phyloP scores from a whole-genome alignment of 2,329 filamentous ascomycete species.

The Blastomyces gilchristii region DNA sequence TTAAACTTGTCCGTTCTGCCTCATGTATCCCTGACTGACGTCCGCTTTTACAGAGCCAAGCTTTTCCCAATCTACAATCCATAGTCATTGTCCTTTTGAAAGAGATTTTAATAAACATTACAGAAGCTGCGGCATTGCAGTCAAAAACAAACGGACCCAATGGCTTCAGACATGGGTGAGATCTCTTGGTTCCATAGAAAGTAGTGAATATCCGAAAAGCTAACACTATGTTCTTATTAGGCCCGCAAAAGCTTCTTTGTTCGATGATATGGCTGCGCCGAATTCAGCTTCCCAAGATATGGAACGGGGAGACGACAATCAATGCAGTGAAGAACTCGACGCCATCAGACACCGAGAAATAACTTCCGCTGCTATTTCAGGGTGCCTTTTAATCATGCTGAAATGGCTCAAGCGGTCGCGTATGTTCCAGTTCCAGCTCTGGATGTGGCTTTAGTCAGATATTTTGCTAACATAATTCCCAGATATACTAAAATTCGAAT shows the following conservation, averaged over 20 bases:
- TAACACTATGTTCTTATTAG: background rate
- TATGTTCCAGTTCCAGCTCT: slow-evolving; percentile 39
- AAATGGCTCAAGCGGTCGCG: slow-evolving; percentile 97
- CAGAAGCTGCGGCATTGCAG: slow-evolving; percentile 62
- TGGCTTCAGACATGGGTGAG: slow-evolving; percentile 39
- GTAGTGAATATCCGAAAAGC: background rate
- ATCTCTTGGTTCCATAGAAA: slow-evolving; percentile 18
- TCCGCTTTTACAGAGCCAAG: slow-evolving; percentile 47
- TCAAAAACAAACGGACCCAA: slow-evolving; percentile 37
- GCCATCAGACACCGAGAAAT: slow-evolving; percentile 75
- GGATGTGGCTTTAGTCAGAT: background rate
- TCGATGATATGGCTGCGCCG: background rate
- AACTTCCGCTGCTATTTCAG: slow-evolving; percentile 82
- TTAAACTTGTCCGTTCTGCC: slow-evolving; percentile 18
- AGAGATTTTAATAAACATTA: slow-evolving; percentile 77
- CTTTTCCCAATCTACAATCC: slow-evolving; percentile 80
- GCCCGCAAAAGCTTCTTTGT: background rate
- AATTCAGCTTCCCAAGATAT: slow-evolving; percentile 1
- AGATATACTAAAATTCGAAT: slow-evolving; percentile 95
- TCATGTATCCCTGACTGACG: background rate
- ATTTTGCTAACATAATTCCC: slow-evolving; percentile 7
- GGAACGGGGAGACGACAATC: background rate
- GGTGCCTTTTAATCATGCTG: slow-evolving; percentile 70
- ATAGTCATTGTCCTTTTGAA: slow-evolving; percentile 87
- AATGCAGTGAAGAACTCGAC: slow-evolving; percentile 61